Conservation (phyloP, 2,329 filamentous ascomycete genomes). For the Verticillium dahliae region DNA sequence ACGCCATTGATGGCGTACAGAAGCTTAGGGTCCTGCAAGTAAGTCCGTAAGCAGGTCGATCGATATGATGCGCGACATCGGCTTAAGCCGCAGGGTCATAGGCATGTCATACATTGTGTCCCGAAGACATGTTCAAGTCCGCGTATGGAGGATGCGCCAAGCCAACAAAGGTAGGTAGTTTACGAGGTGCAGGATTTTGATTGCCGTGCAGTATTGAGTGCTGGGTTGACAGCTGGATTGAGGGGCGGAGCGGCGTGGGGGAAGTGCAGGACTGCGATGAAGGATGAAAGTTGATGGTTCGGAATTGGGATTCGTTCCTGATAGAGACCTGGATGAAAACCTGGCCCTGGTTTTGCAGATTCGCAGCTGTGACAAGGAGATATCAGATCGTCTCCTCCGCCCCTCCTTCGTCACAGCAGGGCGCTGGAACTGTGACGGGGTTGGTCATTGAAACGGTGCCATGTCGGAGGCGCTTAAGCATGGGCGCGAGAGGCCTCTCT, state of each 20-base stretch:
- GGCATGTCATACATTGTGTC: constrained; percentile 32
- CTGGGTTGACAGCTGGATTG: neutral
- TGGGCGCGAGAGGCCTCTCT: neutral
- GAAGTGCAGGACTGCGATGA: neutral
- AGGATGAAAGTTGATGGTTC: neutral
- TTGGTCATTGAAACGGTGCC: neutral
- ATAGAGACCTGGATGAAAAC: neutral
- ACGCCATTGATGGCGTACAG: constrained; percentile 75
- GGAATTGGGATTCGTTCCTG: neutral
- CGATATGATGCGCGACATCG: neutral
- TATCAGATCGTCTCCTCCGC: neutral
- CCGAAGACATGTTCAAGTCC: constrained; percentile 30
- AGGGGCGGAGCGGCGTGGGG: neutral
- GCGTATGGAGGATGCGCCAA: neutral
- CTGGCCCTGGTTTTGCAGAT: neutral
- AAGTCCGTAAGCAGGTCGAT: neutral
- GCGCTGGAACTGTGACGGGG: neutral
- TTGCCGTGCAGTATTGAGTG: neutral
- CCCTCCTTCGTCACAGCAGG: neutral
- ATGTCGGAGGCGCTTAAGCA: neutral
- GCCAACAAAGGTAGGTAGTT: neutral
- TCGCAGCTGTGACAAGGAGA: neutral
- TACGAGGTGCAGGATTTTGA: no score
- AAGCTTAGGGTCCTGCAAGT: constrained; percentile 54
- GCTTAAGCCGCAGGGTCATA: neutral